Conservation (phyloP, 129 eudicot species). For the Flaveria trinervia region DNA sequence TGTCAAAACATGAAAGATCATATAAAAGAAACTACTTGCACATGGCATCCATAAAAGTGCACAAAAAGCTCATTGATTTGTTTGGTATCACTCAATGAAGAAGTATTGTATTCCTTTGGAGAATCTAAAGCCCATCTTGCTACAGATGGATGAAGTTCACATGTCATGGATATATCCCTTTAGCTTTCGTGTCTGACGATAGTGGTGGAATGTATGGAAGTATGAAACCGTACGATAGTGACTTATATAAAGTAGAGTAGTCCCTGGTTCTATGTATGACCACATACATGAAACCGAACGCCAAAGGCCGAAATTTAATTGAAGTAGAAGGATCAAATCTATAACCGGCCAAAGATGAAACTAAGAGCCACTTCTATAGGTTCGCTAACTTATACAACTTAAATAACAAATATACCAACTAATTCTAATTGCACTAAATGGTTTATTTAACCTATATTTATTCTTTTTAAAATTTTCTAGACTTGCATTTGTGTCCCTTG, state of each 20-base stretch:
- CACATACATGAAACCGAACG: slow-evolving; percentile 19
- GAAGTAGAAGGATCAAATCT: background rate
- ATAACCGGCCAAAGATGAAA: slow-evolving; percentile 27
- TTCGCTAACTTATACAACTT: slow-evolving; percentile 18
- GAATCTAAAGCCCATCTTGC: background rate
- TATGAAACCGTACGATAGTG: slow-evolving; percentile 24
- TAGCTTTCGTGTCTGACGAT: slow-evolving; percentile 20
- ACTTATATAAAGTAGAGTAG: background rate
- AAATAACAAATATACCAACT: background rate
- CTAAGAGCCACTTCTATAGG: slow-evolving; percentile 29
- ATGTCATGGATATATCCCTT: slow-evolving; percentile 14
- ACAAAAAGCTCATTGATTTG: background rate
- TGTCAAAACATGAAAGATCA: background rate
- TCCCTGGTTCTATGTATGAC: slow-evolving; percentile 22
- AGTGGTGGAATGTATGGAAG: slow-evolving; percentile 16
- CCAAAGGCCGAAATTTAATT: background rate
- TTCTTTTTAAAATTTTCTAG: background rate
- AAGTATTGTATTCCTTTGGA: background rate
- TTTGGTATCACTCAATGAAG: background rate
- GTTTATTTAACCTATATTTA: too few relatives aligned
- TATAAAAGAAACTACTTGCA: background rate
- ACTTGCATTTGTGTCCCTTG: background rate
- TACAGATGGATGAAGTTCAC: background rate
- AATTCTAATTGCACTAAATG: background rate
- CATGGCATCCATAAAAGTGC: background rate